Base-by-base conservation (phyloP, 2,329 filamentous ascomycete genomes). In the Aspergillus sp. region DNA sequence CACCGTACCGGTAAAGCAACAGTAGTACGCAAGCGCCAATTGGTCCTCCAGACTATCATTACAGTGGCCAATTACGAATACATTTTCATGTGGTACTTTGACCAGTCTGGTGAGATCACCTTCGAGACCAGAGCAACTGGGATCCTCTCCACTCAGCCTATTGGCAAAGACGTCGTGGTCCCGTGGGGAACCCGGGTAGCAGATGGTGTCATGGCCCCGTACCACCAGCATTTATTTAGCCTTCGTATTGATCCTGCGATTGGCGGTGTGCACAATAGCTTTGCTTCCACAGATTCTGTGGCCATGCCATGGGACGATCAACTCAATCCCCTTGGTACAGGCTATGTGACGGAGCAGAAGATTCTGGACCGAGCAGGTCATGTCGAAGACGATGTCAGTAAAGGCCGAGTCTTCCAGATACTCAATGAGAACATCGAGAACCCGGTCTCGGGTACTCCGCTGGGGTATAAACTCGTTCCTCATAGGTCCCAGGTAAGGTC, bases 391-490 rank as follows among this genome's bases (percentile, higher is more conserved):
- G 70, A 75, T 55, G 68, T 75, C 21, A 63, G 59, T 10, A 68
- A 59, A 23, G 67, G 81, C 66, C 80, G 84, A 27, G 76, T 75
- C 4, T 86, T 85, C 79, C 86, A 85, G 66, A 84, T 87, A 53
- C 76, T 84, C 67, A 86, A 86, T 64, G 77, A 82, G 8, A 66
- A 73, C 2, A 69, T 78, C 5, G 71, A 68, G 17, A 87, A 87
- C 69, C 75, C 80, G 0, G 69, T 85, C 58, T 85, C 84, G 25
- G 76, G 77, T 5, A 78, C 78, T 1, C 77, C 82, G 0, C 81
- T 86, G 1, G 82, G 77, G 0, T 87, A 84, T 70, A 86, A 85
- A 64, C 76, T 87, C 50, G 71, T 79, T 76, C 80, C 0, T 79
- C 77, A 5, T 80, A 82, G 8, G 85, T 83, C 69, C 84, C 41